Percentiles rank a stretch among this genome's conserved stretches.
Conservation (phyloP, 108 stramenopile genomes). For the Hondaea fermentalgiana region DNA sequence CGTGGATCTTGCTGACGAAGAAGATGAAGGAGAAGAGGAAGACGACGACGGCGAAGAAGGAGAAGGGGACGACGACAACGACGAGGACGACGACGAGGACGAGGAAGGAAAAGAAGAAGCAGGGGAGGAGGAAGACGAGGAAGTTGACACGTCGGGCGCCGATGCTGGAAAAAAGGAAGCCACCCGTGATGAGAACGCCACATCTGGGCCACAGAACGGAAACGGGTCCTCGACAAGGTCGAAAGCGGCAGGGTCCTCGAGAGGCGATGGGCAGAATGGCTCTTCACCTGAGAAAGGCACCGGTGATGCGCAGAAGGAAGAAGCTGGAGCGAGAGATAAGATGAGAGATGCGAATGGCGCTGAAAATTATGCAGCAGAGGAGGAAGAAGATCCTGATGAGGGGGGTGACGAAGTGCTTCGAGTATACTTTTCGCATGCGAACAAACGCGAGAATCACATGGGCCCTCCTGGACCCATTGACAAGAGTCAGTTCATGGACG, state of each 20-base stretch:
- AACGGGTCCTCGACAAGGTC: too few relatives aligned
- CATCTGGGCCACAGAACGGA: too few relatives aligned
- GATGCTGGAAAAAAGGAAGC: too few relatives aligned
- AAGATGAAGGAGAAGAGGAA: conserved; percentile 79
- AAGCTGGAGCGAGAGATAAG: too few relatives aligned
- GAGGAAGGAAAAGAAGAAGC: not conserved
- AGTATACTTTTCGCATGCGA: not conserved
- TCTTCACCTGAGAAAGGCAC: too few relatives aligned
- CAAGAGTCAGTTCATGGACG: not conserved
- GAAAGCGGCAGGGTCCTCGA: too few relatives aligned
- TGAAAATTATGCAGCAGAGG: conserved; percentile 16
- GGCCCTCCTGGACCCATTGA: not conserved
- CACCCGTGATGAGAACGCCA: too few relatives aligned
- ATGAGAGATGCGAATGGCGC: too few relatives aligned
- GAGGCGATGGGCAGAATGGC: too few relatives aligned
- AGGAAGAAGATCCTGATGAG: not conserved
- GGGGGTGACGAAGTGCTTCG: not conserved
- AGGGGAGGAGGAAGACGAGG: not conserved
- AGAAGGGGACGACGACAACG: conserved; percentile 28
- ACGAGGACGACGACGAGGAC: conserved; percentile 26
- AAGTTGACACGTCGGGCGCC: not conserved
- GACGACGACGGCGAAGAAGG: conserved; percentile 70
- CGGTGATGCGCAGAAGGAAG: too few relatives aligned
- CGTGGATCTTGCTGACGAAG: conserved; percentile 21
- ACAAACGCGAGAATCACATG: not conserved